Conservation (phyloP, 768 basidiomycete genomes). For the Cystofilobasidium capitatum region DNA sequence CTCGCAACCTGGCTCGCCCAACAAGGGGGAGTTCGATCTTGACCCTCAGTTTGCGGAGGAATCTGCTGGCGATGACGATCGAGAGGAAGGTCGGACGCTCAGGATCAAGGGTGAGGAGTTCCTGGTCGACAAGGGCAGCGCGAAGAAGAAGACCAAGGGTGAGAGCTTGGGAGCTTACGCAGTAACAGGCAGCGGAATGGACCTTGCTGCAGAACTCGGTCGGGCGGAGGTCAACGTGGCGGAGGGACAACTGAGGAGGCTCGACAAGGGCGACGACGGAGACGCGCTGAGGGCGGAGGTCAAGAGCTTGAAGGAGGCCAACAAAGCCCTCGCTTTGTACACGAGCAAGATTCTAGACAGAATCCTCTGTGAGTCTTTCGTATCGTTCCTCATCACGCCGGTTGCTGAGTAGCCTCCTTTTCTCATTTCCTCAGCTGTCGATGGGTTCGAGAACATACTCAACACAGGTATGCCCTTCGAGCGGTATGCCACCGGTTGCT, state of each 20-base stretch:
- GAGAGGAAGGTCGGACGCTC: not conserved
- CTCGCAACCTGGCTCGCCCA: not conserved
- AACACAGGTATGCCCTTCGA: not conserved
- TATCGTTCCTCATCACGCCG: not conserved
- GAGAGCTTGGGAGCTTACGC: conserved; percentile 27
- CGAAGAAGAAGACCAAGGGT: conserved; percentile 22
- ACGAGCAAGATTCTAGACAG: conserved; percentile 21
- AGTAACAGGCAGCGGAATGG: conserved; percentile 51
- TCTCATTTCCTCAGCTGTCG: not conserved
- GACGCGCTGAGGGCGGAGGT: conserved; percentile 66
- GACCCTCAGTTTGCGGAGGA: not conserved
- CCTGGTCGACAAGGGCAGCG: conserved; percentile 6
- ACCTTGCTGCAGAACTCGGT: conserved; percentile 82
- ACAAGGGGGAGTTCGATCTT: not conserved
- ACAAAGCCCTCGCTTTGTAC: conserved; percentile 23
- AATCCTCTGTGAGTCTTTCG: not conserved
- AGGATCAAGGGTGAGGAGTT: not conserved
- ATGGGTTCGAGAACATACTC: conserved; percentile 15
- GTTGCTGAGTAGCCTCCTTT: not conserved
- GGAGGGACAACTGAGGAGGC: conserved; percentile 25
- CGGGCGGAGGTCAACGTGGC: conserved; percentile 59
- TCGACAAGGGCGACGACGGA: conserved; percentile 31
- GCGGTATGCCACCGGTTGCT: too few relatives aligned
- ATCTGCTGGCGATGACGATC: not conserved
- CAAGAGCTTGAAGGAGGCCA: conserved; percentile 53